Evolutionary conservation across 768 basidiomycete genomes (phyloP).

Genomic region (Sarcodon sp.): DNA sequence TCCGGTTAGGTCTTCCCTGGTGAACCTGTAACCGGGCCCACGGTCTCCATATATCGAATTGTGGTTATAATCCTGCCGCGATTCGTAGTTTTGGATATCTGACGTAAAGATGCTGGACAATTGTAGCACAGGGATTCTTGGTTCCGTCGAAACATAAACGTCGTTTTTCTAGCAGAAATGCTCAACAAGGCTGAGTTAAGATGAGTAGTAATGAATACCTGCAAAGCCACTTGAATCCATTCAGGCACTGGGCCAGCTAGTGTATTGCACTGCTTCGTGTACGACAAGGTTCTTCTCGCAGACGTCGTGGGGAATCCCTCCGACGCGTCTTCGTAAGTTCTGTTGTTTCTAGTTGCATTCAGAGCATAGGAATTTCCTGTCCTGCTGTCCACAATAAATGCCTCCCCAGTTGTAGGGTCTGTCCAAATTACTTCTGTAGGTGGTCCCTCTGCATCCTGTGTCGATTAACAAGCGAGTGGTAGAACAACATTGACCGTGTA

Average conservation of each 20-base stretch:
- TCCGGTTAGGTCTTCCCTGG: constrained; percentile 36
- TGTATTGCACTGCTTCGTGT: background rate
- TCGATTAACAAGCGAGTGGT: background rate
- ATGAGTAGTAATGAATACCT: constrained; percentile 22
- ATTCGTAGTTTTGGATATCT: background rate
- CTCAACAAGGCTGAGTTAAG: background rate
- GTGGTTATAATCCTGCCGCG: background rate
- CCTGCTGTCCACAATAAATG: constrained; percentile 47
- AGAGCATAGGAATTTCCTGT: constrained; percentile 54
- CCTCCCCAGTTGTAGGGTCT: constrained; percentile 48
- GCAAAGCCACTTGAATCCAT: constrained; percentile 54
- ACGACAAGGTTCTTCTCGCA: constrained; percentile 10
- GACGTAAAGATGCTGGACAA: constrained; percentile 5
- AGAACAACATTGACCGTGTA: background rate
- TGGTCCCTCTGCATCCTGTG: constrained; percentile 2
- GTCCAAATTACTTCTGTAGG: constrained; percentile 35
- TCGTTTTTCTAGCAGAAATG: constrained; percentile 32
- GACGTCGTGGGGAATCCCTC: constrained; percentile 7
- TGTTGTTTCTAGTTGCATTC: constrained; percentile 6
- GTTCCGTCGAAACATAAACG: constrained; percentile 36
- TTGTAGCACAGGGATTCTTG: constrained; percentile 27
- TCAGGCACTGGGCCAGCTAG: constrained; percentile 26
- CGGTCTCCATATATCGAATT: background rate
- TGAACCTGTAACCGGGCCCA: constrained; percentile 18
- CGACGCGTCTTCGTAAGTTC: background rate